Base-by-base conservation (phyloP, 495 filamentous ascomycete species). In the Xylaria curta region DNA sequence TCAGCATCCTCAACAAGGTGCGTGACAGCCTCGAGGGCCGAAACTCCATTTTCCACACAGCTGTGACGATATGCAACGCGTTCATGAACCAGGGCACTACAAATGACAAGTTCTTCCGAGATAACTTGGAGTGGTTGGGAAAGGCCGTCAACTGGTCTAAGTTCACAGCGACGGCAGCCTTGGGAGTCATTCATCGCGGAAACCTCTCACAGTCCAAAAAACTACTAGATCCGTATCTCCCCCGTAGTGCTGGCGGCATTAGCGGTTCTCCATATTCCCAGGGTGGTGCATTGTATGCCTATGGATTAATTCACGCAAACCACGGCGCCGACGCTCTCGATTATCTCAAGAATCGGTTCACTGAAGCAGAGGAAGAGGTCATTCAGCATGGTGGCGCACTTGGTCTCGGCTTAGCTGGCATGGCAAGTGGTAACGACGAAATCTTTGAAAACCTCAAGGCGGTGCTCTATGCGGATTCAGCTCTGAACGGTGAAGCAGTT, bases 81-180 rank as follows among this genome's bases (percentile, higher is more conserved):
- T 98, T 99, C 81, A 99, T 98, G 95, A 96, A 99, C 76, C 93
- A 97, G n/a, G 97, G 97, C 44, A 98, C 97, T 9, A 98, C 95
- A 0, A 94, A 95, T 72, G 97, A 98, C 80, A 94, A 92, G 75
- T 99, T 98, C 84, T 98, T 98, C 86, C 88, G 97, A 3, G 94
- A 98, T 73, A 99, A 98, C 72, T 82, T 99, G 36, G 97, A 99
- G 63, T 99, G 97, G 97, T 87, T 99, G 10, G 94, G 95, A 42
- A 99, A 98, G 84, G 97, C 97, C 56, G 93, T 98, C 19, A 99
- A 99, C 83, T 99, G 97, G 97, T 98, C 96, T 69, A 99, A 99
- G 78, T 99, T 99, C 79, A 97, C 97, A 1, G 97, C 97, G 7
- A 99, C 97, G 13, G 97, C 97, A 61, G 95, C 97, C 8, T 84